phyloP scores from a whole-genome alignment of 2,329 filamentous ascomycete genomes.

The Apiospora saccharicola region DNA sequence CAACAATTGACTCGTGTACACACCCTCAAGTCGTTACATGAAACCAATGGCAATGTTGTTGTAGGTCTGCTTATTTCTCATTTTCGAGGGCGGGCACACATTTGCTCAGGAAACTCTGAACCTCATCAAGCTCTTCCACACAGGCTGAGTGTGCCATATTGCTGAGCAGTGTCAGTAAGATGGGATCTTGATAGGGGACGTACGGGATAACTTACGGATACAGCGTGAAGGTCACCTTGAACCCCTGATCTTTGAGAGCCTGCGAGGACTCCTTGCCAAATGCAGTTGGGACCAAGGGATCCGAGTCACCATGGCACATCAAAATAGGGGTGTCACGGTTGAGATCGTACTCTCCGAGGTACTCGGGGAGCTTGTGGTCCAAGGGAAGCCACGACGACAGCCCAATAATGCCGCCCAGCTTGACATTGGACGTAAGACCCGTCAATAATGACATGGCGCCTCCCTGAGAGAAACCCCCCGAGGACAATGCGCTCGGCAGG shows the following conservation, averaged over 20 bases:
- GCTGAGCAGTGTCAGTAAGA: constrained; percentile 48
- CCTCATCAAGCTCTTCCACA: constrained; percentile 79
- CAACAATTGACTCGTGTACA: background rate
- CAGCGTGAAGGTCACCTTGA: constrained; percentile 76
- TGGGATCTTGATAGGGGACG: background rate
- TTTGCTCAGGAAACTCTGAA: constrained; percentile 67
- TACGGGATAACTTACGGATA: constrained; percentile 67
- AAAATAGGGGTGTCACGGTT: constrained; percentile 85
- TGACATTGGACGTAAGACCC: constrained; percentile 74
- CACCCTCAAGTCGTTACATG: too few species aligned
- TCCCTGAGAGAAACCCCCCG: constrained; percentile 87
- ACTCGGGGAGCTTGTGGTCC: constrained; percentile 65
- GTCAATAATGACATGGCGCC: constrained; percentile 86
- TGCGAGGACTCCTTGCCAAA: constrained; percentile 75
- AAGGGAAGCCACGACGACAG: constrained; percentile 84
- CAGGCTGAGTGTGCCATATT: constrained; percentile 79
- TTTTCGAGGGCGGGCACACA: constrained; percentile 52
- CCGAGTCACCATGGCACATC: constrained; percentile 85
- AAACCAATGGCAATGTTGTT: constrained; percentile 13
- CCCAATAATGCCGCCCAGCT: constrained; percentile 87
- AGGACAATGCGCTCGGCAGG: constrained; percentile 83
- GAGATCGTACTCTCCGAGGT: constrained; percentile 60
- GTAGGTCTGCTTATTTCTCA: constrained; percentile 49
- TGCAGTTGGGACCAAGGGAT: constrained; percentile 74
- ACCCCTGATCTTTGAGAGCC: constrained; percentile 72